Evolutionary conservation across 345 rosid genomes (phyloP), one percentile per base, ranked within the genome.

Genomic region (Hevea brasiliensis): DNA sequence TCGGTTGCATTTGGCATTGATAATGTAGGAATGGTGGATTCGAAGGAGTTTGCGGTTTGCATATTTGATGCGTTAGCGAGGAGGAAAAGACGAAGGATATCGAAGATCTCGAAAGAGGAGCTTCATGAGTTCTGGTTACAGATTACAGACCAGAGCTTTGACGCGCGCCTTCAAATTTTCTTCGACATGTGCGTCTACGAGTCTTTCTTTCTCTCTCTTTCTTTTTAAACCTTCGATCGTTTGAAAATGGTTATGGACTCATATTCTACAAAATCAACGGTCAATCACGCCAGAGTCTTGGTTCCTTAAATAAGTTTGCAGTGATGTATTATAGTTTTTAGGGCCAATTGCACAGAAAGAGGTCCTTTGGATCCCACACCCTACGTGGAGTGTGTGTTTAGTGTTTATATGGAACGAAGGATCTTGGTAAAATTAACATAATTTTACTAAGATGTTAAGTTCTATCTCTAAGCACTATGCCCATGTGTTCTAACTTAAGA

Each of bases 161-260:
- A 92, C 81, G 98, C 97, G 6, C 96, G 94, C 66, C 97, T 95
- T 68, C 99, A 95, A 72, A 92, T 95, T 74, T 92, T 95, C 90
- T 95, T 95, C 58, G 99, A 95, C 69, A 91, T 95, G 97, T 92
- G 54, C 12, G 88, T 81, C 18, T 42, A 2, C 15, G 5, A 15
- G 20, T 47, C 56, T 54, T 15, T 14, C 10, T 18, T 20, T 14
- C 21, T 35, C 24, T 24, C 9, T 23, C 3, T 8, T 56, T 20
- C 53, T 56, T 45, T 17, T 48, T 15, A 17, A 44, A 13, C 37
- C 37, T 48, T 15, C 12, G 40, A 47, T n/a, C 7, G 42, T 2
- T 44, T 45, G 27, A 26, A 26, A 56, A 15, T n/a, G 41, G 50
- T 60, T 41, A 20, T 65, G 51, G 32, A 13, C 21, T 58, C 18